Percentiles rank a stretch among this genome's conserved stretches.
phyloP scores from a whole-genome alignment of 139 green algal genomes.

The Auxenochlorella protothecoides region DNA sequence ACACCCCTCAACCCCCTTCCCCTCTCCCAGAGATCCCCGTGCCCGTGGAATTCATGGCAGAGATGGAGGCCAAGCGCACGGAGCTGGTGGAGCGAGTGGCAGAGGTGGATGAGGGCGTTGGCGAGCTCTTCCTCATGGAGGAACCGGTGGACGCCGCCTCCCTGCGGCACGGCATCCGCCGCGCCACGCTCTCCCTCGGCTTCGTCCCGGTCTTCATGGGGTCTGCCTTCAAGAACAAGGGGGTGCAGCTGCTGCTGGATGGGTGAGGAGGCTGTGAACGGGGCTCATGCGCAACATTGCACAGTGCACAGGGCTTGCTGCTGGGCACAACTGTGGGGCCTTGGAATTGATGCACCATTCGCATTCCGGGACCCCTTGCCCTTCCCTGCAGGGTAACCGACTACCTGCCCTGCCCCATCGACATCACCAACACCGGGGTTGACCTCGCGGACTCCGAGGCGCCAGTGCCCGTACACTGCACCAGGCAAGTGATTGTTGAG shows the following conservation, averaged over 20 bases:
- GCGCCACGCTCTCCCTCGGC: slow-evolving; percentile 43
- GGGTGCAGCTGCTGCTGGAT: slow-evolving; percentile 73
- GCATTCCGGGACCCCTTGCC: background rate
- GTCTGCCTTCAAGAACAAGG: slow-evolving; percentile 52
- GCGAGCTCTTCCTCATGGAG: slow-evolving; percentile 83
- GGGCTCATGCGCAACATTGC: too few species aligned
- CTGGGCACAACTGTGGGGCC: too few species aligned
- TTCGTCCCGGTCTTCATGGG: slow-evolving; percentile 96
- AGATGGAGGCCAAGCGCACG: slow-evolving; percentile 40
- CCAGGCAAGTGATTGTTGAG: background rate
- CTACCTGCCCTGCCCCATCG: slow-evolving; percentile 81
- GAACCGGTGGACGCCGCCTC: slow-evolving; percentile 50
- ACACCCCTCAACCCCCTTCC: background rate
- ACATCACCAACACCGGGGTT: slow-evolving; percentile 60
- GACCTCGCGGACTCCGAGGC: slow-evolving; percentile 58
- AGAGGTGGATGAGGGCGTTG: slow-evolving; percentile 86
- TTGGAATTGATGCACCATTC: too few species aligned
- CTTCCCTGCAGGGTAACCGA: slow-evolving; percentile 19
- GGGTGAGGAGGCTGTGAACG: slow-evolving; percentile 9
- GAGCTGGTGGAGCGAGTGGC: slow-evolving; percentile 66
- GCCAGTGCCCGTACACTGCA: slow-evolving; percentile 44
- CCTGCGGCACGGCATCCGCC: slow-evolving; percentile 63
- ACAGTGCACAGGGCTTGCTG: too few species aligned
- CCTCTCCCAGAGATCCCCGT: slow-evolving; percentile 47
- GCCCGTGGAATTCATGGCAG: slow-evolving; percentile 42